Base-by-base conservation (phyloP, 192 early-diverging fungal genomes). In the Umbelopsis sp. region DNA sequence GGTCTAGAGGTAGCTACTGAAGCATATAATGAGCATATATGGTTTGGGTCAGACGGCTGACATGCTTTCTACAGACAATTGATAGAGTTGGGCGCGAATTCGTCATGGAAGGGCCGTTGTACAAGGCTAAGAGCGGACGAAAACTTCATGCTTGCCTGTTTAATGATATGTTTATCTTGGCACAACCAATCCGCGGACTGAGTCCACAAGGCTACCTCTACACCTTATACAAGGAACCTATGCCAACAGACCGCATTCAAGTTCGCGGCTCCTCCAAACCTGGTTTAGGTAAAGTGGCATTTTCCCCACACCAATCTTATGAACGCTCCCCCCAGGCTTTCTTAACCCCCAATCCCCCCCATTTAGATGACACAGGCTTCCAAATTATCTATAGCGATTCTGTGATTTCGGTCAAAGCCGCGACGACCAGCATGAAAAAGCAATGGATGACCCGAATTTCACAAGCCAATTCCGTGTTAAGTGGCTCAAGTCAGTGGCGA, bases 61-160 rank as follows among this genome's bases (percentile, higher is more conserved):
- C 75, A 50, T 55, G 46, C 22, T 68, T 66, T 44, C 10, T 66
- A 20, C 70, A 88, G 84, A 72, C 80, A 22, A 66, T 94, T 5
- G 83, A 90, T 72, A 67, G 92, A 49, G 71, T 66, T 10, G 80
- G 85, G 10, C 79, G 93, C 45, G 77, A 84, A 61, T 89, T 91
- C 61, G 75, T 94, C 11, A 83, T 88, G 66, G 91, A 95, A 49
- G 92, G 93, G 37, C 64, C 72, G 22, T 75, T 95, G 10, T 71
- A 81, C 18, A 95, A 95, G 73, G 82, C 85, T 16, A 95, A 94
- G 61, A 92, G 91, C 68, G 91, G 91, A 13, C 80, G 92, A 30
- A 92, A 91, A 67, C 78, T 95, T 2, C 84, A 90, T 70, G 90
- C 71, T 23, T 90, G 83, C 70, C 73, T 93, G 35, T 93, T 91